Conservation (phyloP, 2,329 filamentous ascomycete genomes). For the Samsoniella hepiali region DNA sequence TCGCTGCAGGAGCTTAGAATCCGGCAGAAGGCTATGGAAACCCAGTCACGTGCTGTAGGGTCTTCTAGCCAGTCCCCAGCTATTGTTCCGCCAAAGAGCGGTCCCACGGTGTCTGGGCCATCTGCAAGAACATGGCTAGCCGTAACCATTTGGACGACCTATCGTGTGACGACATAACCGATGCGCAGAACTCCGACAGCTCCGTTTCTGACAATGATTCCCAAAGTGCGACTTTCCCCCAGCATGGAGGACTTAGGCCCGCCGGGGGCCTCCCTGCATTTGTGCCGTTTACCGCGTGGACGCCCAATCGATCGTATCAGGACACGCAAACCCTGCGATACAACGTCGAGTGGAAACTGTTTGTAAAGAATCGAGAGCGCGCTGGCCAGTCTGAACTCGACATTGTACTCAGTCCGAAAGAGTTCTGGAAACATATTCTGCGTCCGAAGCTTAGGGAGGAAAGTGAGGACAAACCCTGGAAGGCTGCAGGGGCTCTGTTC, state of each 20-base stretch:
- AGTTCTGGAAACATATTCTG: slow-evolving; percentile 10
- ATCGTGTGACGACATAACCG: not conserved
- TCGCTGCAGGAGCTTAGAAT: not conserved
- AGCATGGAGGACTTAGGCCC: not conserved
- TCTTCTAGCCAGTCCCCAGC: not conserved
- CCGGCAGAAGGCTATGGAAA: not conserved
- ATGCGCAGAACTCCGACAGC: not conserved
- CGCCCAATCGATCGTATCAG: not conserved
- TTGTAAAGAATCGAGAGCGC: slow-evolving; percentile 1
- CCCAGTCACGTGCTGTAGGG: not conserved
- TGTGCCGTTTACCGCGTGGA: not conserved
- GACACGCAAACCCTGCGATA: slow-evolving; percentile 5
- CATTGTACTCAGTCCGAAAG: slow-evolving; percentile 1
- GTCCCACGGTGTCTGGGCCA: not conserved
- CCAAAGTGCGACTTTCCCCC: not conserved
- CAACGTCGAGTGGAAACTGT: slow-evolving; percentile 17
- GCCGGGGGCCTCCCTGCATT: not conserved
- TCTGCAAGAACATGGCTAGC: not conserved
- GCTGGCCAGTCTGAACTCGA: slow-evolving; percentile 11
- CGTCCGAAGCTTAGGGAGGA: not conserved
- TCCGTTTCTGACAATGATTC: not conserved
- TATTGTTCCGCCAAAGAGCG: not conserved
- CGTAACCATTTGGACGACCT: not conserved
- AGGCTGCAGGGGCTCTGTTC: not conserved
- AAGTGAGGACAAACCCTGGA: slow-evolving; percentile 7